Percentiles rank a stretch among this genome's conserved stretches.
These are phyloP conservation scores for Annulohypoxylon maeteangense DNA, from an alignment of 495 filamentous ascomycete genomes.

Conservation along the genomic window DNA sequence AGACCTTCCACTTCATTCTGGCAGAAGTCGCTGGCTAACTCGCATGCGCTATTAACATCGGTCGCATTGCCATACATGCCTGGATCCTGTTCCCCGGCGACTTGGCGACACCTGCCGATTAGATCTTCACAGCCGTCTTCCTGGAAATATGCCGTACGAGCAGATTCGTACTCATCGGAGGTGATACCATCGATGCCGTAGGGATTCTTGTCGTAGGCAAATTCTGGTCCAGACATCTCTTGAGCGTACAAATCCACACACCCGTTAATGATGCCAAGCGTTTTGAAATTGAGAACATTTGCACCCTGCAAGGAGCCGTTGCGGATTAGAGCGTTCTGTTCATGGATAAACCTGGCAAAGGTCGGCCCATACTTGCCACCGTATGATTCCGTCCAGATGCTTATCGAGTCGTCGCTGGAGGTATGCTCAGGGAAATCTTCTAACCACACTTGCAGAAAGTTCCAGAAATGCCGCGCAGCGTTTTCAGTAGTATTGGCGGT, in stretches of 20 bases:
- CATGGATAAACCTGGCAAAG: constrained; percentile 67
- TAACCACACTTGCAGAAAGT: constrained; percentile 73
- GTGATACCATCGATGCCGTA: constrained; percentile 72
- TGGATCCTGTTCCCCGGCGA: constrained; percentile 54
- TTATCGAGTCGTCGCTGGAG: constrained; percentile 51
- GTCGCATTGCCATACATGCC: constrained; percentile 56
- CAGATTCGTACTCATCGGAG: constrained; percentile 51
- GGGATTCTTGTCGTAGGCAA: constrained; percentile 74
- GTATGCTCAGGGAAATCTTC: constrained; percentile 70
- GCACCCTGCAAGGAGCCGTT: constrained; percentile 57
- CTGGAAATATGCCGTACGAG: constrained; percentile 50
- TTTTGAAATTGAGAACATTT: constrained; percentile 62
- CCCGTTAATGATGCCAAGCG: constrained; percentile 73
- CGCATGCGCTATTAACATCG: constrained; percentile 58
- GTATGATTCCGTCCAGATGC: constrained; percentile 70
- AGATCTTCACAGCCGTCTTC: constrained; percentile 57
- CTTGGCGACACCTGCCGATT: constrained; percentile 59
- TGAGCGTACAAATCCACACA: constrained; percentile 76
- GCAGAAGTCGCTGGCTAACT: constrained; percentile 55
- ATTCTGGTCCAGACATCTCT: constrained; percentile 67
- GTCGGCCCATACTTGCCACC: constrained; percentile 69
- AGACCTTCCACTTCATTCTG: constrained; percentile 55
- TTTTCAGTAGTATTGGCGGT: constrained; percentile 71
- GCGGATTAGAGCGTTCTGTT: constrained; percentile 64
- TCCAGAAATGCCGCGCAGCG: constrained; percentile 70